Conservation (phyloP, 192 early-diverging fungal species). For the Coemansia erecta region DNA sequence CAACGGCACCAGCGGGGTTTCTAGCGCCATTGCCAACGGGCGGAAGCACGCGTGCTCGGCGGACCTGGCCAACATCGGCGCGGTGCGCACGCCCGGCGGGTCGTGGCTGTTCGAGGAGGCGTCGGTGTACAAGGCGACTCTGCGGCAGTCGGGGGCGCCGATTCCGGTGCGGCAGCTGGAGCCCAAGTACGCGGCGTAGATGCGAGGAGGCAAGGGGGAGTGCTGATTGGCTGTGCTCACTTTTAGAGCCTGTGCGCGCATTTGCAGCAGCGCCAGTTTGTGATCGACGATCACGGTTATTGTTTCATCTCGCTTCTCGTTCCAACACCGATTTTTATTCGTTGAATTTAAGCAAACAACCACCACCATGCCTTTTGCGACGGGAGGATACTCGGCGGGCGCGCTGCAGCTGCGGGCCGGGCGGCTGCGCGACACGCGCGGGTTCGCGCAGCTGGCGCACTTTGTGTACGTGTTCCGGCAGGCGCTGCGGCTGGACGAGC, state of each 20-base stretch:
- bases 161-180: constrained; percentile 27
- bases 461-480: constrained; percentile 21
- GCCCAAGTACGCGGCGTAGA: constrained; percentile 27
- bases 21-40: neutral
- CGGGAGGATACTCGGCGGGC: constrained; percentile 1
- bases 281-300: too few relatives aligned
- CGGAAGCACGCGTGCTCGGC: neutral
- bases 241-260: too few relatives aligned
- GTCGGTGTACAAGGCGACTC: constrained; percentile 32
- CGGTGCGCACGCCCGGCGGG: constrained; percentile 23
- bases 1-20: neutral
- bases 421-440: constrained; percentile 28
- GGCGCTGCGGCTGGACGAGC: constrained; percentile 20
- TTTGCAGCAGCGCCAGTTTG: too few relatives aligned
- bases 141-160: constrained; percentile 42
- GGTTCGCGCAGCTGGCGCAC: constrained; percentile 36
- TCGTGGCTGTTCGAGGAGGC: constrained; percentile 42
- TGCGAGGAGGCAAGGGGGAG: too few relatives aligned
- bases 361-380: constrained; percentile 31
- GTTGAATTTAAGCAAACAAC: constrained; percentile 1
- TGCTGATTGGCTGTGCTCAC: too few relatives aligned
- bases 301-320: neutral
- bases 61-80: constrained; percentile 41
- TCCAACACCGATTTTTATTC: neutral
- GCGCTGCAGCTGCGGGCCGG: constrained; percentile 3